Percentiles rank a stretch among this genome's conserved stretches.
These are phyloP conservation scores for Psilocybe cubensis DNA, from an alignment of 768 basidiomycete genomes.

Conservation along the genomic window DNA sequence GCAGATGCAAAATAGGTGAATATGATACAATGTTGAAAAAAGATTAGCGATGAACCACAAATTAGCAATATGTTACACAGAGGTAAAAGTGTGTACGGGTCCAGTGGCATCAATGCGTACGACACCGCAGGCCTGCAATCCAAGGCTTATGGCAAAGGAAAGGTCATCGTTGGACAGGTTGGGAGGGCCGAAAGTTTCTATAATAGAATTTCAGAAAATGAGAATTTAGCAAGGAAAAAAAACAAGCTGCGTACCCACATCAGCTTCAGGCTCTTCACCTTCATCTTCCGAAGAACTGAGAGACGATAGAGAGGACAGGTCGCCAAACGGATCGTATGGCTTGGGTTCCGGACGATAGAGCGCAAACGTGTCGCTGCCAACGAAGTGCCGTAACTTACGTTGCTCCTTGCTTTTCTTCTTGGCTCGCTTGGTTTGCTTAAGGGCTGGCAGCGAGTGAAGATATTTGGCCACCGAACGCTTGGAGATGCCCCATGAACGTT, in stretches of 20 bases:
- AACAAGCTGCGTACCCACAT: slow-evolving; percentile 8
- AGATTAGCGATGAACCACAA: not conserved
- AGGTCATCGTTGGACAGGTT: slow-evolving; percentile 27
- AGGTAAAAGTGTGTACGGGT: not conserved
- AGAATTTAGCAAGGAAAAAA: not conserved
- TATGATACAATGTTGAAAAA: not conserved
- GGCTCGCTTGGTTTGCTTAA: not conserved
- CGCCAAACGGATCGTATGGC: slow-evolving; percentile 3
- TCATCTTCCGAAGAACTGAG: not conserved
- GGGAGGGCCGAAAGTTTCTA: slow-evolving; percentile 20
- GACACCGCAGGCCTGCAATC: not conserved
- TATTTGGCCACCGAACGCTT: not conserved
- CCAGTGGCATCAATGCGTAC: not conserved
- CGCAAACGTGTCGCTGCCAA: not conserved
- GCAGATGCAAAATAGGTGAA: not conserved
- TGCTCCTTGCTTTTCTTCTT: not conserved
- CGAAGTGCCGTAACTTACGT: not conserved
- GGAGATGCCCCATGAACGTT: slow-evolving; percentile 6
- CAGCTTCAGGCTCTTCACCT: slow-evolving; percentile 6
- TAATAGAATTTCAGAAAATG: not conserved
- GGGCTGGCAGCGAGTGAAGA: not conserved
- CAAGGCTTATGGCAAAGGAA: slow-evolving; percentile 25
- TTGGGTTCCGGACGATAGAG: not conserved
- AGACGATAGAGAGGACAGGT: slow-evolving; percentile 8
- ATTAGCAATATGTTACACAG: not conserved